Evolutionary conservation across 1,284 basidiomycete species (phyloP), one percentile per base, ranked within the genome.

Genomic region (Boletellus deceptivus): DNA sequence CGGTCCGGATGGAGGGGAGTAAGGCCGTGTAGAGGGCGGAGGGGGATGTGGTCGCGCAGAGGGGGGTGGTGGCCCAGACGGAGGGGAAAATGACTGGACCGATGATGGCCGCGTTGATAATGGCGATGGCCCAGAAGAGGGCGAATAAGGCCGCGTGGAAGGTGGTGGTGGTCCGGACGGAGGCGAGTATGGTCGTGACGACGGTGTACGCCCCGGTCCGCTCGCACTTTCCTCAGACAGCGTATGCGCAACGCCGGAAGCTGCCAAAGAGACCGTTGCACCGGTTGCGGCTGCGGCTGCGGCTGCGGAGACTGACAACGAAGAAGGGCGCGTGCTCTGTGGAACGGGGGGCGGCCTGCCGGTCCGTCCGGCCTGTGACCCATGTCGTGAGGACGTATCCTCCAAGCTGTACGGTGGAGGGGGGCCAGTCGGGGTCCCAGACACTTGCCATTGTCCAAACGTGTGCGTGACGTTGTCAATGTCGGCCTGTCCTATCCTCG

Each of bases 401-500:
- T 85, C 82, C 10, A 87, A 64, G 10, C 76, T 76, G 60, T 89
- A 89, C 5, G 85, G 83, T 3, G 86, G 86, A 0, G 84, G 82
- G 5, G 69, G 70, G n/a, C 83, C 83, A 27, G 78, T 75, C 44
- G 71, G 8, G 16, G 11, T 18, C 4, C 27, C 35, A 1, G 55
- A 55, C 3, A 54, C 18, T 20, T 46, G 54, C 66, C 61, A 65
- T 20, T 22, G 25, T 2, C 49, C 22, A 29, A 67, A 46, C 6
- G 61, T 48, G 16, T 22, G 50, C 18, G 50, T 54, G 17, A 57
- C 52, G 7, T 20, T 46, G 4, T 59, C 57, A 5, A 52, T 33
- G 17, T 41, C 49, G 22, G 5, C 39, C 10, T 24, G 31, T 4
- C 40, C 14, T 4, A n/a, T 18, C 4, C 2, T 11, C 25, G 3